Evolutionary conservation across 2,329 filamentous ascomycete genomes (phyloP), one percentile per base, ranked within the genome.

Genomic region (Trichoderma guizhouense): DNA sequence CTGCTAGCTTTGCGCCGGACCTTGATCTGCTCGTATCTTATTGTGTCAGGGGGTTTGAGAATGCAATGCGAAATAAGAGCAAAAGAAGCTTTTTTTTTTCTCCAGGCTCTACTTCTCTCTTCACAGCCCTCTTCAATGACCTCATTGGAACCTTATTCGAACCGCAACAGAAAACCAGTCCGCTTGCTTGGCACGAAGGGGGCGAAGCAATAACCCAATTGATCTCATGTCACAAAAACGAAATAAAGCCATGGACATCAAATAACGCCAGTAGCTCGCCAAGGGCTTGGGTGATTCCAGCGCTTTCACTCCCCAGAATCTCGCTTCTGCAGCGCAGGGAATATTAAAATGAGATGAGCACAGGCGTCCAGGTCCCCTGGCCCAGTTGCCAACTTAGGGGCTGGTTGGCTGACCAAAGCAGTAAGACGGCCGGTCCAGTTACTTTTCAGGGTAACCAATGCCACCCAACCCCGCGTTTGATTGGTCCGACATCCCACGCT

Each of bases 281-380:
- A 15, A 47, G 53, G 53, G 53, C 55, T 60, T 11, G 55, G 18
- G 18, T 21, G n/a, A n/a, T 34, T 34, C 12, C 57, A 32, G 24
- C 24, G 15, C 36, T 14, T 53, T 14, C 43, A 21, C 34, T 47
- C 69, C 69, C 69, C 69, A 12, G 39, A 71, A 71, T 62, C 30
- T 71, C 69, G 69, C 62, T 67, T 71, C 55, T 14, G 18, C 39
- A 21, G n/a, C 26, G 28, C 65, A 69, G 36, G 65, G n/a, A 34
- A 69, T 60, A 47, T 60, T 69, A 62, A 69, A 69, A 69, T 69
- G 67, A 69, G 57, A 69, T 69, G 57, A 69, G 67, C 65, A 60
- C 18, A 32, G 6, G n/a, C 60, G 30, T 32, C 63, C 30, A 26
- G 58, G 21, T 34, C 63, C 63, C 63, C 63, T 34, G 30, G 57